A percentile compares a stretch with the other conserved stretches of the same genome.
Evolutionary conservation across 2,329 filamentous ascomycete genomes (phyloP).

Genomic region (Ceratocystis eucalypticola): DNA sequence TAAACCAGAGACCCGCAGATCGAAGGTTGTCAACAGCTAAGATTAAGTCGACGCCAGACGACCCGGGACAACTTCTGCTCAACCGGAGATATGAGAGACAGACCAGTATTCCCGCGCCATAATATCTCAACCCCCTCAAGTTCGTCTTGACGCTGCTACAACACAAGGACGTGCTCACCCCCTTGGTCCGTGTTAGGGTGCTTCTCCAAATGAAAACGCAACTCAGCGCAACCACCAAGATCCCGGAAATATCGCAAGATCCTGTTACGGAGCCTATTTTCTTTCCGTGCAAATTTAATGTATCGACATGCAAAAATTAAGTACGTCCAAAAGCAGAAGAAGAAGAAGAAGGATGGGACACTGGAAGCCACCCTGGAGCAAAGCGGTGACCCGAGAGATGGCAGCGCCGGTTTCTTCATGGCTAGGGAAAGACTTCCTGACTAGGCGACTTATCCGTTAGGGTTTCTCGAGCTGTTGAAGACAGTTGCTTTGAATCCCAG

Average conservation of each 20-base stretch:
- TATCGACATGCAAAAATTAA: too few species aligned
- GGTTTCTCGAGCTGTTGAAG: slow-evolving; percentile 71
- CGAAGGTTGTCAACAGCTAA: background rate
- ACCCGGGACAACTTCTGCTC: background rate
- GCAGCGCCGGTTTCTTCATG: background rate
- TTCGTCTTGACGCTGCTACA: too few species aligned
- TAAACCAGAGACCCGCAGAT: background rate
- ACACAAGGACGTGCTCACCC: too few species aligned
- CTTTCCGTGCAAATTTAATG: too few species aligned
- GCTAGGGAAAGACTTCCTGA: background rate
- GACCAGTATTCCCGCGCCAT: too few species aligned
- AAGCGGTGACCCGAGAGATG: background rate
- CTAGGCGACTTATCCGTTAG: slow-evolving; percentile 12
- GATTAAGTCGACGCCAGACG: background rate
- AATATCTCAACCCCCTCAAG: too few species aligned
- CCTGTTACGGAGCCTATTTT: too few species aligned
- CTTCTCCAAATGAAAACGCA: too few species aligned
- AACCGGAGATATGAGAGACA: background rate
- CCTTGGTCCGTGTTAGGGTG: too few species aligned
- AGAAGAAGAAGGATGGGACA: slow-evolving; percentile 27
- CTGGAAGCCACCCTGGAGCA: slow-evolving; percentile 31
- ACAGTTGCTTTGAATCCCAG: slow-evolving; percentile 47
- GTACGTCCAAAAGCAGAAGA: slow-evolving; percentile 45
- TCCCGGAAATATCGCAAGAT: too few species aligned
- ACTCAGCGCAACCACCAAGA: too few species aligned